A percentile compares a stretch with the other conserved stretches of the same genome.
Evolutionary conservation across 768 basidiomycete genomes (phyloP).

Genomic region (Phanerodontia chrysosporium): DNA sequence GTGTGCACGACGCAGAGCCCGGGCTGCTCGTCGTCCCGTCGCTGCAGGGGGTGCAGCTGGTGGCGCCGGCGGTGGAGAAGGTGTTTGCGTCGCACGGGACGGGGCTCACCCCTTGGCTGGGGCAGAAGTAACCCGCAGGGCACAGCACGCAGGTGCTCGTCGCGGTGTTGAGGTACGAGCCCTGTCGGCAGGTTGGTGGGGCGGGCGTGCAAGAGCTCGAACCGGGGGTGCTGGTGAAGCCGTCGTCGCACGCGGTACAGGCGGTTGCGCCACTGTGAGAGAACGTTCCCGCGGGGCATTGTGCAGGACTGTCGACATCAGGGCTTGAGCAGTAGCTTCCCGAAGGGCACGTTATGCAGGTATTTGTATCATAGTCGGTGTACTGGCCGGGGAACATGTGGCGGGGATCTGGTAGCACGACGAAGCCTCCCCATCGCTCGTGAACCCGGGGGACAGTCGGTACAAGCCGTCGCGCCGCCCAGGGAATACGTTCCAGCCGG

Average conservation of each 20-base stretch:
- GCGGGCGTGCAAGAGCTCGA: not conserved
- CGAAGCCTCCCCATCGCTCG: no score
- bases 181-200: not conserved
- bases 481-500: not conserved
- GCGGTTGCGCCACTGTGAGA: not conserved
- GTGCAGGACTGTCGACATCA: no score
- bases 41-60: not conserved
- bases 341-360: no score
- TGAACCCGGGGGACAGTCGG: no score
- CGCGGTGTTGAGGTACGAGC: not conserved
- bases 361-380: no score
- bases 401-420: no score
- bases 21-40: not conserved
- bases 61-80: not conserved
- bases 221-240: not conserved
- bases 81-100: not conserved
- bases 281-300: not conserved
- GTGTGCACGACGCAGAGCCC: not conserved
- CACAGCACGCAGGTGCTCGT: not conserved
- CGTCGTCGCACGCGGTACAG: not conserved
- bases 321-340: no score
- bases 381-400: no score
- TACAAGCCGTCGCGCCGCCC: not conserved
- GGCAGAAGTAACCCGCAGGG: not conserved
- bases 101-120: not conserved